Base-by-base conservation (phyloP, 202 grass and related monocot species). In the Zoysia matrella region DNA sequence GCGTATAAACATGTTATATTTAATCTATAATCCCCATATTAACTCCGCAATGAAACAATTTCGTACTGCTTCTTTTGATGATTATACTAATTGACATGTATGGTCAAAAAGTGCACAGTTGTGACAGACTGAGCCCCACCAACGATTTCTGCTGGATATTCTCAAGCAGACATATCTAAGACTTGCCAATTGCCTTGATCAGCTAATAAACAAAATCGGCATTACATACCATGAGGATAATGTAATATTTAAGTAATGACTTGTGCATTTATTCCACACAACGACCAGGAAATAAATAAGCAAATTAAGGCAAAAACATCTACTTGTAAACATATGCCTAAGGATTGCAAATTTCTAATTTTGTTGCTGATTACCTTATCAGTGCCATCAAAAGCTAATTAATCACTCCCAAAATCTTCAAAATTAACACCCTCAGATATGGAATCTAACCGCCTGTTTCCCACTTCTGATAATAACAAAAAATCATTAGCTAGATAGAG, bases 371-470 rank as follows among this genome's bases (percentile, higher is more conserved):
- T 87, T 89, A 92, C 90, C 90, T 89, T 68, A 75, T 65, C 71
- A 82, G 48, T 78, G 56, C 18, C 51, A 67, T 71, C 48, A 81
- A 53, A 79, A 44, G 18, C 42, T 77, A 53, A 74, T 99, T 81
- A 92, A 88, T 94, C 91, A 73, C 89, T 96, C 78, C 80, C 74
- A 87, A 99, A 96, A 87, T 96, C 91, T 71, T 96, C 93, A 82
- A 89, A 99, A 83, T 73, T 93, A 73, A 94, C 85, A 85, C 80
- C 93, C 89, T 96, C 96, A 58, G 93, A 93, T 88, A 99, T 99
- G 81, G 96, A 87, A 89, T 94, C 91, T 86, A 96, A 83, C 56
- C 78, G 92, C 82, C 91, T 94, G 86, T 87, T 93, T 83, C 85
- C 92, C 41, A 78, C 80, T 69, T 99, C 91, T 94, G 75, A 74